Base-by-base conservation (phyloP, 768 basidiomycete species). In the Lanmaoa pseudosensibilis region DNA sequence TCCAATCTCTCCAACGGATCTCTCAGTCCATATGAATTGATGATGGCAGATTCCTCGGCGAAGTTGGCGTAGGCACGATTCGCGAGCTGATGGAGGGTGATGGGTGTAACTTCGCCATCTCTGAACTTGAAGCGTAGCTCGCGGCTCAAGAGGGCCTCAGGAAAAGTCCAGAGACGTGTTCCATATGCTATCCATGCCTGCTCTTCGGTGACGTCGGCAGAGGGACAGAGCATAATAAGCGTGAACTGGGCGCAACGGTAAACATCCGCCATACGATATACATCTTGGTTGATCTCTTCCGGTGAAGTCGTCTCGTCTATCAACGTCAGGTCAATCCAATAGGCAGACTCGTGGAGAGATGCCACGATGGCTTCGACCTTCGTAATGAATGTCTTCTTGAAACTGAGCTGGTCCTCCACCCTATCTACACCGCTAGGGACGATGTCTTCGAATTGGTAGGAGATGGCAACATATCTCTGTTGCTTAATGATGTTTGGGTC, bases 1-100 rank as follows among this genome's bases (percentile, higher is more conserved):
- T 68, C 66, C 34, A 69, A 19, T 36, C 66, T 57, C 51, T 65
- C 68, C 21, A 67, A 44, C 5, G 66, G 59, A 47, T 70, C 63
- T 19, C 18, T 55, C 13, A 62, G 18, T 2, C 49, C 56, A 23
- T 63, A 68, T 11, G 60, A 58, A 34, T 68, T 66, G 39, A 68
- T 23, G 13, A 70, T 47, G 2, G 67, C 54, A 5, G 69, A 62
- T 32, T 68, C 69, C 43, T 60, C 52, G 1, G 51, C 41, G 3
- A 64, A 46, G 30, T 25, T 10, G 0, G 33, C 11, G 9, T 68
- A 70, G 18, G 69, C 69, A 0, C 58, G 61, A 30, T 55, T 60
- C 4, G 67, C 69, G 5, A 68, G 54, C 45, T 68, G 58, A 23
- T 57, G 56, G 18, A 68, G 69, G 6, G 54, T 68, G 32, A 68